Evolutionary conservation across 2,329 filamentous ascomycete species (phyloP), one percentile per base, ranked within the genome.

Genomic region (Stagonosporopsis rhizophila): DNA sequence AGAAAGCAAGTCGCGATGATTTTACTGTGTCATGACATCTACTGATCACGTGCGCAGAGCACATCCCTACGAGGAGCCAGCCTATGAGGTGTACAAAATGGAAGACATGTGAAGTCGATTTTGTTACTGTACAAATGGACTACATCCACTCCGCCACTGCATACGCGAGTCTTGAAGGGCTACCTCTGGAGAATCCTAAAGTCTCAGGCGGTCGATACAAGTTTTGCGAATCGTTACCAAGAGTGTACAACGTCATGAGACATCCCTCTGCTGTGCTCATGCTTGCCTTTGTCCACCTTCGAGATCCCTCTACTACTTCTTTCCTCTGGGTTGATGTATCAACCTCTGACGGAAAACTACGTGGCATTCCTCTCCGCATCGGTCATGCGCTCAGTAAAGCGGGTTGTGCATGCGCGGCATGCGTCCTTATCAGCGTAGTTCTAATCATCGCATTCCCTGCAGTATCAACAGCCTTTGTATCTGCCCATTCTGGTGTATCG

Each of bases 1-100:
- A 90, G 89, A 73, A 79, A 76, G 88, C 89, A 63, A 68, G 25
- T 28, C 15, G 8, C 8, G 8, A 35, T 23, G 4, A 34, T 2
- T 4, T 14, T 6, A 8, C 23, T 6, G 4, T 15, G 11, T 19
- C 9, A 12, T 6, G 19, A 14, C 5, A 4, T 2, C 15, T 23
- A 38, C 42, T 51, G 23, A 56, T 23, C 2, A 63, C 27, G 64
- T 8, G 17, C 7, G 4, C 49, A 81, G 78, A 39, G 69, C 73
- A 20, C 79, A 81, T 70, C 78, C 79, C 14, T 80, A 81, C 56
- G 79, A 81, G 61, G 77, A 78, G 60, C 68, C 71, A 3, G 77
- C 75, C 0, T 81, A 80, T 57, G 78, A 80, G 60, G 77, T 81
- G 1, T 79, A 80, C 60, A 79, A 75, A 67, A 62, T 80, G 47